phyloP scores from a whole-genome alignment of 177 flowering plant species.

The Telopea speciosissima region DNA sequence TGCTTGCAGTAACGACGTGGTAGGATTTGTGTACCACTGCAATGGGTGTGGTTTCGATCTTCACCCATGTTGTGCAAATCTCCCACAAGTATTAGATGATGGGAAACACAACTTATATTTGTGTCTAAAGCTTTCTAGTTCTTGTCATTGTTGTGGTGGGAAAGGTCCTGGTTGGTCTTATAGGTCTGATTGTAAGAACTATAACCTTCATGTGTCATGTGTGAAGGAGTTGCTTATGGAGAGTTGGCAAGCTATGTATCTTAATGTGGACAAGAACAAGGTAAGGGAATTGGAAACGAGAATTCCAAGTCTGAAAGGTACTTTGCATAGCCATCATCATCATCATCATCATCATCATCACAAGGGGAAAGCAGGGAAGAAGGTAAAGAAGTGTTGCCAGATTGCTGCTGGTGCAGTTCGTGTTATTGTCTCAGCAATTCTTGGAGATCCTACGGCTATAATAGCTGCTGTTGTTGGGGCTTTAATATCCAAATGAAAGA shows the following conservation, averaged over 20 bases:
- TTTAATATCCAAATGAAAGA: conserved; percentile 34
- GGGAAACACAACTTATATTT: conserved; percentile 44
- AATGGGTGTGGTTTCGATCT: conserved; percentile 52
- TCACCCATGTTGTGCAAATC: conserved; percentile 68
- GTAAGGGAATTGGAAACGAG: conserved; percentile 34
- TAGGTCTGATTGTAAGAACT: conserved; percentile 41
- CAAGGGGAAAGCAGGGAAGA: conserved; percentile 21
- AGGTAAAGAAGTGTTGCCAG: conserved; percentile 39
- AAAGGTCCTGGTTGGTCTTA: conserved; percentile 54
- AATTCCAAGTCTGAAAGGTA: conserved; percentile 40
- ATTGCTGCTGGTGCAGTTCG: conserved; percentile 45
- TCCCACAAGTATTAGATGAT: conserved; percentile 47
- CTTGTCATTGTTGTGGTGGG: conserved; percentile 48
- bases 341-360: conserved; percentile 8
- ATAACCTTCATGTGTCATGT: conserved; percentile 58
- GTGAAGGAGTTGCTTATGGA: conserved; percentile 54
- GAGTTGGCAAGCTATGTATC: conserved; percentile 55
- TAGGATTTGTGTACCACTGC: conserved; percentile 60
- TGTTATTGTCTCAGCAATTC: conserved; percentile 43
- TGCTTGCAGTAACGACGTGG: conserved; percentile 42
- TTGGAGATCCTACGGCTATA: conserved; percentile 55
- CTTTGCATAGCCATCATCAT: background rate
- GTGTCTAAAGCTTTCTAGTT: conserved; percentile 31
- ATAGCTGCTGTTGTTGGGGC: conserved; percentile 47
- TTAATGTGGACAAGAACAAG: conserved; percentile 39